Evolutionary conservation across 75 land plant genomes (phyloP).

Genomic region (Adiantum capillusveneris): DNA sequence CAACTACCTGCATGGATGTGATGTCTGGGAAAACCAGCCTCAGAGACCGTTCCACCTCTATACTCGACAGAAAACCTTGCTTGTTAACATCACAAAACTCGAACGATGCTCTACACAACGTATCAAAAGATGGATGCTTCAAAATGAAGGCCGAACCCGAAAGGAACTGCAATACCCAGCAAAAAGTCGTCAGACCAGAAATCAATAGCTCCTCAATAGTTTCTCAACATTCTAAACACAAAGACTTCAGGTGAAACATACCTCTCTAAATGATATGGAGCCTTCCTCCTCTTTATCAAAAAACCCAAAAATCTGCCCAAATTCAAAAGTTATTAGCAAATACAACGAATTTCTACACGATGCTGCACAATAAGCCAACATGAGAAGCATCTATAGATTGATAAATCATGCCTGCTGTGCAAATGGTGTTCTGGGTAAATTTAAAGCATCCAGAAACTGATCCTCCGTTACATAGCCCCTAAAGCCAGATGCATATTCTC

Average conservation of each 20-base stretch:
- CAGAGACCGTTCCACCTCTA: constrained; percentile 8
- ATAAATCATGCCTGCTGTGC: constrained; percentile 10
- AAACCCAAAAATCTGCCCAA: constrained; percentile 13
- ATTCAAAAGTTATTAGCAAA: too few relatives aligned
- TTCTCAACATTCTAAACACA: too few relatives aligned
- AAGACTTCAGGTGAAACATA: neutral
- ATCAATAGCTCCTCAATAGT: too few relatives aligned
- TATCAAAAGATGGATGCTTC: constrained; percentile 5
- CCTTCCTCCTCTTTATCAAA: constrained; percentile 16
- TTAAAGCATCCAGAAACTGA: constrained; percentile 18
- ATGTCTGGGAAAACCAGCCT: neutral
- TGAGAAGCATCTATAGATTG: neutral
- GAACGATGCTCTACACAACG: constrained; percentile 7
- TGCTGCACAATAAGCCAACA: too few relatives aligned
- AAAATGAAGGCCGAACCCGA: constrained; percentile 15
- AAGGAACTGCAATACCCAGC: constrained; percentile 10
- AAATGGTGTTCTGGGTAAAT: constrained; percentile 10
- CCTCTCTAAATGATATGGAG: constrained; percentile 15
- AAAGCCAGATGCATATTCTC: too few relatives aligned
- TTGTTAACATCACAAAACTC: constrained; percentile 14
- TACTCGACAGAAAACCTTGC: constrained; percentile 12
- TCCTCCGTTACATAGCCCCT: constrained; percentile 17
- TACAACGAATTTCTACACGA: too few relatives aligned
- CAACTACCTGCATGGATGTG: neutral
- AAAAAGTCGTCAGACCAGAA: neutral